phyloP scores from a whole-genome alignment of 108 stramenopile genomes.

The Skeletonema menzelii region DNA sequence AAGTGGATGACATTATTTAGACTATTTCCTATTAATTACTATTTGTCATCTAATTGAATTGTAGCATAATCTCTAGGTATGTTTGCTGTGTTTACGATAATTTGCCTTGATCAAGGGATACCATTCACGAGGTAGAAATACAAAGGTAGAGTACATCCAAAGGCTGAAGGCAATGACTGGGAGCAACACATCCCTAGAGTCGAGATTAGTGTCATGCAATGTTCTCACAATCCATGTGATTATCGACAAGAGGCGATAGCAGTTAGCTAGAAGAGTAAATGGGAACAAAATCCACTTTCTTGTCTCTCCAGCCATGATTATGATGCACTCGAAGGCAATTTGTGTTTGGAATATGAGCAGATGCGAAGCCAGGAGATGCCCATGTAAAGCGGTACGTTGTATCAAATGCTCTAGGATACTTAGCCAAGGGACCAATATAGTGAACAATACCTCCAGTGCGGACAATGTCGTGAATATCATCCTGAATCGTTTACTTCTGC shows the following conservation, averaged over 20 bases:
- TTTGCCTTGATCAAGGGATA: constrained; percentile 21
- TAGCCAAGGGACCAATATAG: constrained; percentile 31
- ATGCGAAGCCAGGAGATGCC: constrained; percentile 33
- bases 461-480: constrained; percentile 15
- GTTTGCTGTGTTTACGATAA: not conserved
- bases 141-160: constrained; percentile 38
- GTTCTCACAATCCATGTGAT: constrained; percentile 29
- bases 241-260: constrained; percentile 18
- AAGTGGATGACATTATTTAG: not conserved
- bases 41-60: not conserved
- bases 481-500: constrained; percentile 14
- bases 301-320: constrained; percentile 17
- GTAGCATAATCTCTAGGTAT: not conserved
- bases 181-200: constrained; percentile 22
- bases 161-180: constrained; percentile 24
- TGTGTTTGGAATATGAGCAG: constrained; percentile 44
- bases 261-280: constrained; percentile 35
- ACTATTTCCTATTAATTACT: not conserved
- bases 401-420: not conserved
- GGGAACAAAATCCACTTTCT: constrained; percentile 32
- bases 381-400: constrained; percentile 10
- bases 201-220: constrained; percentile 7
- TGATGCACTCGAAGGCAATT: constrained; percentile 33
- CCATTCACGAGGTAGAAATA: constrained; percentile 36
- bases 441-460: constrained; percentile 21